Evolutionary conservation across 139 green algal species (phyloP).

Genomic region (Pleodorina starrii): DNA sequence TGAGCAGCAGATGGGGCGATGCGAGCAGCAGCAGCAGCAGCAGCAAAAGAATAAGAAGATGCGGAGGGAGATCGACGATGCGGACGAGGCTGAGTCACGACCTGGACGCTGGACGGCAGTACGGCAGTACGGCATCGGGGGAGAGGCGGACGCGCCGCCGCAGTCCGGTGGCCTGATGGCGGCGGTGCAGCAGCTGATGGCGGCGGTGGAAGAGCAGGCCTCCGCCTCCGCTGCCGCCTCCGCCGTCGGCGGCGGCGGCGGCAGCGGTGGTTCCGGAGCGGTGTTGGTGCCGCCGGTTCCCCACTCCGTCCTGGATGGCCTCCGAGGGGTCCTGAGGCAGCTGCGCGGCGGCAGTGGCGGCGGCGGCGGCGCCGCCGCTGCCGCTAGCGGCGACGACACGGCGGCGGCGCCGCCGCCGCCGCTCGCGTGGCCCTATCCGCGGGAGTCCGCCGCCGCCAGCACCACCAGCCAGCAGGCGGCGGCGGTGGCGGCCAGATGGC

Average conservation of each 20-base stretch:
- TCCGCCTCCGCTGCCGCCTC: not conserved
- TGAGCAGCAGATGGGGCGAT: not conserved
- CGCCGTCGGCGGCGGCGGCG: not conserved
- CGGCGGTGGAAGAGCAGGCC: constrained; percentile 6
- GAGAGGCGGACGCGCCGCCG: too few species aligned
- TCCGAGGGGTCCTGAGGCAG: constrained; percentile 12
- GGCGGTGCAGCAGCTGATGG: not conserved
- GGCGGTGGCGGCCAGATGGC: not conserved
- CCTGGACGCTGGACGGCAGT: not conserved
- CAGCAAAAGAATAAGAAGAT: not conserved
- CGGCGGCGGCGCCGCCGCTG: not conserved
- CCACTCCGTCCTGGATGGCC: not conserved
- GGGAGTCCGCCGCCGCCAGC: not conserved
- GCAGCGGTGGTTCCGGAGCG: too few species aligned
- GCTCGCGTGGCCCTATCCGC: too few species aligned
- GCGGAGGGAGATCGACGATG: too few species aligned
- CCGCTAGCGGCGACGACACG: not conserved
- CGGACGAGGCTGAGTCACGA: not conserved
- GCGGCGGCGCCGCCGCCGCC: not conserved
- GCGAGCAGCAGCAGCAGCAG: not conserved
- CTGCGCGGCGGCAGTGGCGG: not conserved
- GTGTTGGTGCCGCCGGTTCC: not conserved
- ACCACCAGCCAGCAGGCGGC: not conserved
- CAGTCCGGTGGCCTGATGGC: not conserved
- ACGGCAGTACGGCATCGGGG: not conserved